Percentiles rank a stretch among this genome's conserved stretches.
These are phyloP conservation scores for Boehmeria nivea DNA, from an alignment of 306 rosid genomes.

Conservation along the genomic window DNA sequence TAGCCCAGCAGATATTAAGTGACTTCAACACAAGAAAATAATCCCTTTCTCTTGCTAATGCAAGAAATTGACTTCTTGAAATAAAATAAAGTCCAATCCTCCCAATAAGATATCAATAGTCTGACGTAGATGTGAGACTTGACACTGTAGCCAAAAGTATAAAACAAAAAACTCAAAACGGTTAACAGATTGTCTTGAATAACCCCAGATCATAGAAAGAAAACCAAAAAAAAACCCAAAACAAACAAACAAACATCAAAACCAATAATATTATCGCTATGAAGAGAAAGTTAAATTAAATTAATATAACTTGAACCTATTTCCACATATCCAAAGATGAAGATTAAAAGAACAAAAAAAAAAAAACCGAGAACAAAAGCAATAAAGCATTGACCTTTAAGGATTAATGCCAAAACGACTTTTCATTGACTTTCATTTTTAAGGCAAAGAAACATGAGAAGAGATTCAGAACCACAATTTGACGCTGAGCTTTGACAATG, in stretches of 20 bases:
- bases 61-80: slow-evolving; percentile 21
- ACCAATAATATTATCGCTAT: too few relatives aligned
- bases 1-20: slow-evolving; percentile 23
- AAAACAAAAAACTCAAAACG: slow-evolving; percentile 12
- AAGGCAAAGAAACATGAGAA: too few relatives aligned
- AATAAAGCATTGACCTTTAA: too few relatives aligned
- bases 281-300: too few relatives aligned
- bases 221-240: background rate
- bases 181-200: background rate
- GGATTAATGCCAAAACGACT: background rate
- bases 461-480: too few relatives aligned
- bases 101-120: slow-evolving; percentile 23
- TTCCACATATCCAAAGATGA: background rate
- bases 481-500: too few relatives aligned
- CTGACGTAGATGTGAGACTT: slow-evolving; percentile 32
- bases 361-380: too few relatives aligned
- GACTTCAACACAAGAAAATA: slow-evolving; percentile 15
- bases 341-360: background rate
- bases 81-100: slow-evolving; percentile 30
- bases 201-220: slow-evolving; percentile 1
- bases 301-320: background rate
- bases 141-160: slow-evolving; percentile 29
- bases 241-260: background rate
- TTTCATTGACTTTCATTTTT: background rate
- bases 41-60: background rate